Evolutionary conservation across 116 monocot species (phyloP), one percentile per base, ranked within the genome.

Genomic region (Phalaenopsis hybrid): DNA sequence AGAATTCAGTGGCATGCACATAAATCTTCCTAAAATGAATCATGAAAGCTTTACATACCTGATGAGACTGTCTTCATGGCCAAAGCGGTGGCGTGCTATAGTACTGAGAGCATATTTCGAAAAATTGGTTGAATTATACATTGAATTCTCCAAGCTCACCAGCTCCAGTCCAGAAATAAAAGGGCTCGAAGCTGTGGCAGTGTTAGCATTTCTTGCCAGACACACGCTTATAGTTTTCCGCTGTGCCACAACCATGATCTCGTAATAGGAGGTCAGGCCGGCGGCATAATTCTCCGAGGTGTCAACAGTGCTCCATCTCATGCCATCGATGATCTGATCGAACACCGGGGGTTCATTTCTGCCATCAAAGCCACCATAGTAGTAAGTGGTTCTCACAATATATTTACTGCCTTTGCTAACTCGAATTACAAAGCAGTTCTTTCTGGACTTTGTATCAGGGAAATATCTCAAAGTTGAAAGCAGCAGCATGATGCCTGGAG

Each of bases 291-390:
- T 88, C n/a, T 51, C 86, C 1, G 88, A 55, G 11, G 98, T 98
- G 86, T 98, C 86, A 4, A 98, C 93, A 12, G 77, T 75, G 85
- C 90, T 95, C 98, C 98, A 98, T 65, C 61, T 84, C 8, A 86
- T 91, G 4, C 95, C 93, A 10, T 83, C 91, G 8, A 95, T 57
- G 76, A 98, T 98, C 80, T 95, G 95, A 81, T 95, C 91, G 75
- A 98, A 98, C 63, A 92, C 81, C 6, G 98, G 93, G 0, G 93
- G 98, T 48, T 80, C 76, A 0, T 81, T 55, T 7, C 92, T 90
- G 44, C 95, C 91, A 45, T 98, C 98, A 74, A 89, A 95, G 23
- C 86, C 90, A 10, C 98, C 98, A 63, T 98, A 95, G 83, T 46
- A 98, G 79, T 95, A 98, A 1, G 93, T 95, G 5, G 94, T 95